Base-by-base conservation (phyloP, 768 basidiomycete genomes). In the Fistulinella prunicolor region DNA sequence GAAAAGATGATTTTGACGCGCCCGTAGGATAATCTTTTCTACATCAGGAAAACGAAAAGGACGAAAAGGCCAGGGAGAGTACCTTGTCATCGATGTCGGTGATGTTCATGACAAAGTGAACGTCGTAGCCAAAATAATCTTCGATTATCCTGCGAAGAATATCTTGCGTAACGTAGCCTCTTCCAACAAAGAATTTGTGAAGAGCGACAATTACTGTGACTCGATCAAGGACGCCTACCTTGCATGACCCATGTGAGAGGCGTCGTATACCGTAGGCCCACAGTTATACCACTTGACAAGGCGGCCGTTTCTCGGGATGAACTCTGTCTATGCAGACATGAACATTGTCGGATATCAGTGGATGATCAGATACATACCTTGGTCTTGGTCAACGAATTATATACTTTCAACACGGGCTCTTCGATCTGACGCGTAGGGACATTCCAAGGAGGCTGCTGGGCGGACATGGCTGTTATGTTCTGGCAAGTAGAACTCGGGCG, bases 61-160 rank as follows among this genome's bases (percentile, higher is more conserved):
- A 46, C 1, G 38, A 47, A 36, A 20, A 32, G 42, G 40, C 41
- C n/a, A 5, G 19, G n/a, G 17, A 16, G 50, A 73, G 44, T 50
- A 89, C 95, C 82, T 99, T 99, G 78, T 98, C 96, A 62, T 99
- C 96, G 52, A 99, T 96, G 68, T 99, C 95, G 5, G 96, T 99
- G 58, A 99, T 82, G 68, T 99, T 99, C 93, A 96, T 96, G 38
- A 98, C 95, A 63, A 98, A 96, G 66, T 97, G 92, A 47, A 99
- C 87, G 63, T 98, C 90, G 61, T 94, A 98, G 21, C 90, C 89
- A 70, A 98, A 98, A 70, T 95, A 98, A 71, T 98, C 93, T 1
- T 85, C 77, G 75, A 98, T 74, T 43, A 99, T 90, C 41, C 96
- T 65, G n/a, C 61, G 60, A 3, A 62, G 52, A 24, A 63, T 51